Evolutionary conservation across 495 filamentous ascomycete species (phyloP).

Genomic region (Xylaria longipes): DNA sequence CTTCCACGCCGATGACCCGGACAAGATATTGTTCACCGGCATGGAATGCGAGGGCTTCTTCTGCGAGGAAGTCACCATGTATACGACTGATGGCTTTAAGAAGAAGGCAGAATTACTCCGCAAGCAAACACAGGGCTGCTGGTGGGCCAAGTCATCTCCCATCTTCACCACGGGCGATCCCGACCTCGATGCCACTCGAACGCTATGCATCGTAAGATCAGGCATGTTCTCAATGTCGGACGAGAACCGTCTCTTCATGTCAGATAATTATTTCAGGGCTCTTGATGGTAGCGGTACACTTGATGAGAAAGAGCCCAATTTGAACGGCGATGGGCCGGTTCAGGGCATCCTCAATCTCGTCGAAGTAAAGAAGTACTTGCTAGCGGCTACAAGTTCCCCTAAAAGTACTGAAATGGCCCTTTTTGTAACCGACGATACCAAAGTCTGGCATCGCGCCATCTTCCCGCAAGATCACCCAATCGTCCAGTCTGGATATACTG

Average conservation of each 20-base stretch:
- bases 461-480: conserved; percentile 75
- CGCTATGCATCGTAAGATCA: conserved; percentile 80
- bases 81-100: conserved; percentile 85
- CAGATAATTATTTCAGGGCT: conserved; percentile 75
- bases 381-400: conserved; percentile 78
- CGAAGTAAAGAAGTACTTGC: conserved; percentile 80
- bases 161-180: conserved; percentile 71
- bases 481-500: conserved; percentile 86
- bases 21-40: conserved; percentile 82
- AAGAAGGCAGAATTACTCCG: conserved; percentile 65
- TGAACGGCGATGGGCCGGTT: conserved; percentile 74
- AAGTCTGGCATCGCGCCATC: conserved; percentile 88
- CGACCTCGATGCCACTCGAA: conserved; percentile 64
- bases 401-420: conserved; percentile 89
- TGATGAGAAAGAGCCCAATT: conserved; percentile 70
- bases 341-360: conserved; percentile 78
- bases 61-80: conserved; percentile 67
- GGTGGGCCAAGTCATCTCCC: conserved; percentile 79
- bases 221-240: conserved; percentile 64
- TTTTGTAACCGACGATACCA: conserved; percentile 78
- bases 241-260: conserved; percentile 77
- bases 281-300: conserved; percentile 53
- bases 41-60: conserved; percentile 66
- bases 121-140: conserved; percentile 70
- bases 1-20: conserved; percentile 81